Evolutionary conservation across 768 basidiomycete genomes (phyloP).

Genomic region (Phaffia australis): DNA sequence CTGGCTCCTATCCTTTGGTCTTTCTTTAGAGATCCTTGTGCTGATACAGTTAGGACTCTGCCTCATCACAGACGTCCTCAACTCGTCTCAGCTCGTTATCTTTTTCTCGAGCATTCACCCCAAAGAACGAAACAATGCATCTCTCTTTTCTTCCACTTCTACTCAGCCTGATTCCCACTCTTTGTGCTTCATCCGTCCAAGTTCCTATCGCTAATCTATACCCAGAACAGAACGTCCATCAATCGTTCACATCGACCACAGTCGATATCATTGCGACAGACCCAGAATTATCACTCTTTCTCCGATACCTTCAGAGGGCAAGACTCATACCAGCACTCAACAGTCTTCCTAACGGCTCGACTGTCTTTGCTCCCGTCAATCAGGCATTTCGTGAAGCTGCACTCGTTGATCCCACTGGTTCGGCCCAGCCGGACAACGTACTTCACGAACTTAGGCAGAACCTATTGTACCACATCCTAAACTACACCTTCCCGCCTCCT

Average conservation of each 20-base stretch:
- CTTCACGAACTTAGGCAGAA: constrained; percentile 76
- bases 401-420: background rate
- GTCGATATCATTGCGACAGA: constrained; percentile 67
- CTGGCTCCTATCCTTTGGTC: no score
- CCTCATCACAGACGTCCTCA: no score
- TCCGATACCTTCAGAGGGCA: constrained; percentile 67
- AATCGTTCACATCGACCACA: constrained; percentile 44
- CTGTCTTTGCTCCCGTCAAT: constrained; percentile 92
- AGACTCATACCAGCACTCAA: constrained; percentile 87
- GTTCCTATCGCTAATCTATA: no score
- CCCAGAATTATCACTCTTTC: constrained; percentile 62
- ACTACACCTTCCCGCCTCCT: constrained; percentile 51
- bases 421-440: constrained; percentile 56
- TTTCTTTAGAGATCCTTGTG: no score
- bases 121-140: no score
- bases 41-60: no score
- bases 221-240: no score
- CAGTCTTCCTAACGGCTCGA: constrained; percentile 57
- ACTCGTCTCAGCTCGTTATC: no score
- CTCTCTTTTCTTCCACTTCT: no score
- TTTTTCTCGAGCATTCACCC: no score
- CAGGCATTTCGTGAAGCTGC: constrained; percentile 45
- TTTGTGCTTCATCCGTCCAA: no score
- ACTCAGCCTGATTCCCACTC: no score
- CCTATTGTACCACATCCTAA: constrained; percentile 86